Evolutionary conservation across 306 rosid genomes (phyloP).

Genomic region (Sindora glabra): DNA sequence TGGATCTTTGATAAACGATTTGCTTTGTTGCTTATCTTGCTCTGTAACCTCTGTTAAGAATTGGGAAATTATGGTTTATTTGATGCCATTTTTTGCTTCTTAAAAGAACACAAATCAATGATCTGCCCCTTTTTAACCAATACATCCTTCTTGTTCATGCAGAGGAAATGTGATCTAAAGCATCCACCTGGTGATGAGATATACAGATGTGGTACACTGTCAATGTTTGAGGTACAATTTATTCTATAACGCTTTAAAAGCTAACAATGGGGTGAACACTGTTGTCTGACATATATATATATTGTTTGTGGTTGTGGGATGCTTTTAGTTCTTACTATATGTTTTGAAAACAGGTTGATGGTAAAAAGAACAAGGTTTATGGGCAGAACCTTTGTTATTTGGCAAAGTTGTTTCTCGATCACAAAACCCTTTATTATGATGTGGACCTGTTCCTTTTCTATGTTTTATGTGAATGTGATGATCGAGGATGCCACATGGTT

Average conservation of each 20-base stretch:
- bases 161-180: slow-evolving; percentile 98
- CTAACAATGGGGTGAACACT: too few species aligned
- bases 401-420: slow-evolving; percentile 97
- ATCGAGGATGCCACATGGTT: slow-evolving; percentile 99
- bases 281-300: too few species aligned
- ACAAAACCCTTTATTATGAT: slow-evolving; percentile 97
- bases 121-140: background rate
- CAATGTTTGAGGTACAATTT: slow-evolving; percentile 88
- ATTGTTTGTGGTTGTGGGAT: too few species aligned
- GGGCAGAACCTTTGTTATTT: slow-evolving; percentile 98
- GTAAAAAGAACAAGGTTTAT: slow-evolving; percentile 97
- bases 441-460: slow-evolving; percentile 96
- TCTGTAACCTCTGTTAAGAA: background rate
- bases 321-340: background rate
- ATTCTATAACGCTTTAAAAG: too few species aligned
- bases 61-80: background rate
- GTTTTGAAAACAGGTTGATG: slow-evolving; percentile 81
- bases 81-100: background rate
- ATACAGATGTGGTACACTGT: slow-evolving; percentile 92
- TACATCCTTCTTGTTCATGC: slow-evolving; percentile 19
- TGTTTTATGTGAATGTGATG: slow-evolving; percentile 93
- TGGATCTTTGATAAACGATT: background rate
- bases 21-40: background rate
- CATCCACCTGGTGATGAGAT: slow-evolving; percentile 99
- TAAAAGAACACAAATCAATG: background rate